Evolutionary conservation across 2,329 filamentous ascomycete genomes (phyloP), one percentile per base, ranked within the genome.

Genomic region (Emergomyces africanus): DNA sequence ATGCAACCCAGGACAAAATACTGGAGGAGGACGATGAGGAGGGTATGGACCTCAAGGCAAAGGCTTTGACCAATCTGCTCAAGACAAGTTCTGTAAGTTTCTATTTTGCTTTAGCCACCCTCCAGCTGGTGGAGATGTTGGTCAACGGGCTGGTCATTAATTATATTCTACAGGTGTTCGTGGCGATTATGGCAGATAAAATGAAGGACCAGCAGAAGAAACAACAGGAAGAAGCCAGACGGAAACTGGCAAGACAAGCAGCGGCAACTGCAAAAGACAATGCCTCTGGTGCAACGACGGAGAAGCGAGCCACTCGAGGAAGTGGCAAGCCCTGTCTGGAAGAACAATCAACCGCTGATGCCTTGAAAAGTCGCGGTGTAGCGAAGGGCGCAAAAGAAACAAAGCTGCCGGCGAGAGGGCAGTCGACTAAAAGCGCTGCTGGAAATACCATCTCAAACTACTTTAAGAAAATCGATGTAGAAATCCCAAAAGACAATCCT

Each of bases 391-490:
- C 18, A 49, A 60, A 23, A 66, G 28, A 51, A 64, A 60, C 60
- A 41, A 46, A 69, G 41, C 9, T 64, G 41, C 58, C 65, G 14
- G 72, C 68, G 59, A 66, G 64, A 58, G 66, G 66, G 28, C 64
- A 66, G n/a, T 63, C 66, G 12, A 70, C 70, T 67, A 62, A 61
- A 64, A 28, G 60, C 64, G 23, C 57, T 60, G 49, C 68, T 69
- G 50, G 65, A 66, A 69, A 72, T 28, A 79, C 77, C 59, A 85
- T 86, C 41, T 78, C 81, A 0, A 79, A 77, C 61, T 86, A 82
- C 65, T 81, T 86, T 67, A 81, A 81, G 61, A 84, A 83, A 63
- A 78, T 80, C 30, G 78, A 84, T 37, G 66, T 84, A 33, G 69
- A 81, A 59, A 75, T 79, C 15, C 77, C 79, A 42, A 76, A 79